These are phyloP conservation scores for Porogramme epimiltina DNA, from an alignment of 1,284 basidiomycete species.

Conservation along the genomic window DNA sequence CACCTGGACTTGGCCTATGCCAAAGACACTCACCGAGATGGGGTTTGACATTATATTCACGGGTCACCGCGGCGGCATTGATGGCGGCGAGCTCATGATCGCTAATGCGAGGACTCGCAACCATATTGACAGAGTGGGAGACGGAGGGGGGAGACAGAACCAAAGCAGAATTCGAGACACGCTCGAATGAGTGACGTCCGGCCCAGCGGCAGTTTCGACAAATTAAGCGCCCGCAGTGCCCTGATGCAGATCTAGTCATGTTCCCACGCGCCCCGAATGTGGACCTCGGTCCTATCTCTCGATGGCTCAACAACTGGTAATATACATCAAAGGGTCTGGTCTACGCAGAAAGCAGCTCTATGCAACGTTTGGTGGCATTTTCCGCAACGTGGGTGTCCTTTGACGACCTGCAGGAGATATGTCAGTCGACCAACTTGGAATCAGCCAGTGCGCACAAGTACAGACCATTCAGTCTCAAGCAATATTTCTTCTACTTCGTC, in stretches of 20 bases:
- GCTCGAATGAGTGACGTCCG: constrained; percentile 21
- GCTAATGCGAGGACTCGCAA: constrained; percentile 59
- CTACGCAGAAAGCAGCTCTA: constrained; percentile 10
- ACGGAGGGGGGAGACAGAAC: constrained; percentile 1
- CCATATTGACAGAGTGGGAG: constrained; percentile 32
- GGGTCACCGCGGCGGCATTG: constrained; percentile 86
- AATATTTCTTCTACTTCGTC: constrained; percentile 77
- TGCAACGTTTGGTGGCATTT: constrained; percentile 26
- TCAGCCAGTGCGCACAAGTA: constrained; percentile 1
- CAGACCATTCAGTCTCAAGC: constrained; percentile 83
- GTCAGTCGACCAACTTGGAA: too few relatives aligned
- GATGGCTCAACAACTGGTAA: too few relatives aligned
- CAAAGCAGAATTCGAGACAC: neutral
- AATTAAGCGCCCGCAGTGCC: constrained; percentile 7
- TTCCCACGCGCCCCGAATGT: constrained; percentile 18
- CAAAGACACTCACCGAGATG: constrained; percentile 70
- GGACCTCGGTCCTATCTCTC: too few relatives aligned
- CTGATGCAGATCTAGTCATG: constrained; percentile 6
- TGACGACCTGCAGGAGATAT: constrained; percentile 28
- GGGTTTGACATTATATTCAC: constrained; percentile 84
- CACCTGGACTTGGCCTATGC: neutral
- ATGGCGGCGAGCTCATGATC: constrained; percentile 80
- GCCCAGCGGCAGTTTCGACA: constrained; percentile 15
- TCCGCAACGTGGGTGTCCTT: constrained; percentile 12
- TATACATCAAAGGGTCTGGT: too few relatives aligned